phyloP scores from a whole-genome alignment of 306 rosid genomes.

The Geum urbanum region DNA sequence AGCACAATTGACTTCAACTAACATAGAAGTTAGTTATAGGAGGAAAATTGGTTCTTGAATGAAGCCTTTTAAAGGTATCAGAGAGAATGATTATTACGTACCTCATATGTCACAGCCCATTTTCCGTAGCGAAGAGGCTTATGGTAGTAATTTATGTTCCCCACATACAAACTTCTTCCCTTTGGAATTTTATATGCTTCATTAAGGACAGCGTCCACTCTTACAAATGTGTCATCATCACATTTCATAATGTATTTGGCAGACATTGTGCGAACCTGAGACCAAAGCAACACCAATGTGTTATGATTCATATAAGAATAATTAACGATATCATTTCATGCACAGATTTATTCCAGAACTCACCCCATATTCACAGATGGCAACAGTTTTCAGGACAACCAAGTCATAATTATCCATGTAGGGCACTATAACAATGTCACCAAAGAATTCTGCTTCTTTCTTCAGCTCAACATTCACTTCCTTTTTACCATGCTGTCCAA shows the following conservation, averaged over 20 bases:
- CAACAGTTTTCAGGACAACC: constrained; percentile 92
- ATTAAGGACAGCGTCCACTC: constrained; percentile 54
- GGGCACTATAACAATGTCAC: constrained; percentile 89
- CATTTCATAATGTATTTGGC: constrained; percentile 89
- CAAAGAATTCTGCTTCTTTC: constrained; percentile 89
- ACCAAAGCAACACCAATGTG: constrained; percentile 21
- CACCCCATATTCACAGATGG: constrained; percentile 97
- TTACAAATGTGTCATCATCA: constrained; percentile 93
- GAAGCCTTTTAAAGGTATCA: neutral
- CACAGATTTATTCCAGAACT: constrained; percentile 28
- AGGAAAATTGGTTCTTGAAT: neutral
- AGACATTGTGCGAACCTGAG: constrained; percentile 61
- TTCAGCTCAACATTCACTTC: constrained; percentile 70
- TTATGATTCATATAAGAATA: constrained; percentile 7
- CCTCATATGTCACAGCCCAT: constrained; percentile 99
- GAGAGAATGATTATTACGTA: constrained; percentile 26
- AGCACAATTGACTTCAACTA: neutral
- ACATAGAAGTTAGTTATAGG: neutral
- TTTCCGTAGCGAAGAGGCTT: constrained; percentile 88
- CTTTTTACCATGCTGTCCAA: constrained; percentile 61
- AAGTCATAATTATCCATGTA: constrained; percentile 95
- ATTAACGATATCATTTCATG: neutral
- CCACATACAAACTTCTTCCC: constrained; percentile 65
- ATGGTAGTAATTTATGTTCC: constrained; percentile 87
- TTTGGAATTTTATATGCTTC: constrained; percentile 43